Conservation (phyloP, 768 basidiomycete genomes). For the Coprinopsis strossmayeri region DNA sequence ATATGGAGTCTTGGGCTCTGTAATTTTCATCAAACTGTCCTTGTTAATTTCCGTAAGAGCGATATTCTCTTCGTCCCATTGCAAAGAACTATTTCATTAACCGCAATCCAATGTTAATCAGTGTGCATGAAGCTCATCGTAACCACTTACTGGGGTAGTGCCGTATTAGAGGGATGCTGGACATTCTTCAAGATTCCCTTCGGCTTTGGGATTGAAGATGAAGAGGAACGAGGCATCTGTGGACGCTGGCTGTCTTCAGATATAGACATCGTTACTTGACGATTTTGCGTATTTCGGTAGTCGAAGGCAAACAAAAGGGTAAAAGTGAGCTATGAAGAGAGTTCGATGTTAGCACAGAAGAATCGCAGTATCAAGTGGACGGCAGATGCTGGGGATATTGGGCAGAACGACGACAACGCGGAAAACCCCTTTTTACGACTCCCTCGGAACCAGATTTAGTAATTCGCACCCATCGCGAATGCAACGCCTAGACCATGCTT, state of each 20-base stretch:
- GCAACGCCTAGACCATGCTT: background rate
- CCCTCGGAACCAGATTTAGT: constrained; percentile 6
- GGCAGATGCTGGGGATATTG: no score
- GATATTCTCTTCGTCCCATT: constrained; percentile 95
- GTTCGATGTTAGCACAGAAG: no score
- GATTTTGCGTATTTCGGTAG: no score
- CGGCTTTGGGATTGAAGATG: constrained; percentile 64
- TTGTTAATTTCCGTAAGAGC: constrained; percentile 90
- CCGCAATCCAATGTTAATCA: background rate
- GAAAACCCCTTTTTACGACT: constrained; percentile 2
- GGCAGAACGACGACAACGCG: no score
- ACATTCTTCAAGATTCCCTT: constrained; percentile 90
- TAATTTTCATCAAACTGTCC: constrained; percentile 97
- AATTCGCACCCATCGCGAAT: background rate
- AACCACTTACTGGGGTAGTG: constrained; percentile 40
- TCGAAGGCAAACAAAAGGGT: no score
- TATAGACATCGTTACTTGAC: no score
- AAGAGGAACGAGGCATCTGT: constrained; percentile 46
- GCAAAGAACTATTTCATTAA: constrained; percentile 47
- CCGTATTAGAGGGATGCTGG: constrained; percentile 34
- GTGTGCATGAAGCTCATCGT: no score
- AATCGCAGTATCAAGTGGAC: no score
- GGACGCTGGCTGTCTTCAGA: constrained; percentile 20
- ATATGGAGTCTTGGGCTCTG: constrained; percentile 95
- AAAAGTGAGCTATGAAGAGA: no score